Evolutionary conservation across 768 basidiomycete species (phyloP).

Genomic region (Pisolithus orientalis): DNA sequence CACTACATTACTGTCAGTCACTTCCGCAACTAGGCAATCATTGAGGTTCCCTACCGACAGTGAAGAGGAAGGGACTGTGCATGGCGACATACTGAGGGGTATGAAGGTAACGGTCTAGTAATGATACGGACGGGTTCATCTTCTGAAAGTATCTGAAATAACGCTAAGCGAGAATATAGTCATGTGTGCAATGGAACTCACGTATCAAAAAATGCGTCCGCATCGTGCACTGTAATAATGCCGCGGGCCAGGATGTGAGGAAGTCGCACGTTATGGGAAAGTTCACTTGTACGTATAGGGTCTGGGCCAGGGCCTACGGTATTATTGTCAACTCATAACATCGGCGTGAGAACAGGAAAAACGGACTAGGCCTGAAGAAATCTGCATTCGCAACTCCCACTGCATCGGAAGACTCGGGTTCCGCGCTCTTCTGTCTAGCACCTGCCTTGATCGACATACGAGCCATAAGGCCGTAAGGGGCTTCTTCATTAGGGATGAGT

Average conservation of each 20-base stretch:
- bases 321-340: neutral
- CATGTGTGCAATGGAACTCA: constrained; percentile 23
- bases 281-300: constrained; percentile 32
- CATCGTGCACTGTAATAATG: constrained; percentile 58
- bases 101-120: constrained; percentile 80
- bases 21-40: neutral
- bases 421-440: constrained; percentile 36
- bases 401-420: constrained; percentile 39
- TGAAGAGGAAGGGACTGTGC: constrained; percentile 88
- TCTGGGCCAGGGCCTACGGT: constrained; percentile 36
- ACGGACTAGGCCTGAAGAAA: constrained; percentile 63
- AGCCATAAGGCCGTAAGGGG: constrained; percentile 76
- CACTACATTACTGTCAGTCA: constrained; percentile 39
- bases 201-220: constrained; percentile 70
- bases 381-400: constrained; percentile 61
- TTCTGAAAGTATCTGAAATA: constrained; percentile 59
- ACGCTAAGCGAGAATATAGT: constrained; percentile 1
- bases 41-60: constrained; percentile 61
- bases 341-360: neutral
- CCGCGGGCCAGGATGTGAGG: constrained; percentile 63
- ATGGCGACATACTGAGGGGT: constrained; percentile 75
- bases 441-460: constrained; percentile 46
- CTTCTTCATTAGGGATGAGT: constrained; percentile 55
- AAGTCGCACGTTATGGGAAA: constrained; percentile 39
- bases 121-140: constrained; percentile 73